Evolutionary conservation across 495 filamentous ascomycete species (phyloP).

Genomic region (Durotheca rogersii): DNA sequence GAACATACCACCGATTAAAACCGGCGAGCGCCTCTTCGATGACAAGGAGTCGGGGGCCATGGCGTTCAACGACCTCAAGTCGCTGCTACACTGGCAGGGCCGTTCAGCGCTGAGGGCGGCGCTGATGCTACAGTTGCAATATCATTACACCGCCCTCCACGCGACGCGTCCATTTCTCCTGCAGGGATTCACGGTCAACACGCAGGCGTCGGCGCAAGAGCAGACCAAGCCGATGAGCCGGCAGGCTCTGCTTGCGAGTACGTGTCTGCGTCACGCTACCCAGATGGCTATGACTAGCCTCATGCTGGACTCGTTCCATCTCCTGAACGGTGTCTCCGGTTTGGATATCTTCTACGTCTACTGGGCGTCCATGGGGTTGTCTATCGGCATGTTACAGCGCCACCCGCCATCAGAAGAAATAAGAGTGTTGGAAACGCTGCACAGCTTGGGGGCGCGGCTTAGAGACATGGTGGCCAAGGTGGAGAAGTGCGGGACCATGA

Average conservation of each 20-base stretch:
- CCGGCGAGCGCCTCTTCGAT: constrained; percentile 13
- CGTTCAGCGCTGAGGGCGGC: constrained; percentile 25
- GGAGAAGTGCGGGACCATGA: constrained; percentile 21
- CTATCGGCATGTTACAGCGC: constrained; percentile 8
- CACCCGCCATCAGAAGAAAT: background rate
- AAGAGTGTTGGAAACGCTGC: background rate
- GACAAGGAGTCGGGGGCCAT: constrained; percentile 14
- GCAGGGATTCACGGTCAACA: constrained; percentile 1
- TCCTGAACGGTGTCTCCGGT: constrained; percentile 14
- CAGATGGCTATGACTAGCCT: constrained; percentile 13
- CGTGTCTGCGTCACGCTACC: constrained; percentile 10
- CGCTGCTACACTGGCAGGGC: constrained; percentile 18
- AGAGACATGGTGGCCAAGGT: background rate
- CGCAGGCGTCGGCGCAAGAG: background rate
- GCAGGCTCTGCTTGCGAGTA: background rate
- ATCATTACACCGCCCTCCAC: constrained; percentile 33
- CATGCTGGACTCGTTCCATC: constrained; percentile 14
- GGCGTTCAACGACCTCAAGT: constrained; percentile 7
- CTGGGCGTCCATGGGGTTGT: constrained; percentile 16
- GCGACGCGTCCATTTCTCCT: constrained; percentile 35
- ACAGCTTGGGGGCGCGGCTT: constrained; percentile 7
- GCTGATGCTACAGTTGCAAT: constrained; percentile 35
- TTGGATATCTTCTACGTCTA: constrained; percentile 19
- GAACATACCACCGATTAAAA: constrained; percentile 14
- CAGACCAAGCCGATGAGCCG: background rate